A percentile compares a stretch with the other conserved stretches of the same genome.
Evolutionary conservation across 2,329 filamentous ascomycete species (phyloP).

Genomic region (Phyllosticta paracitricarpa): DNA sequence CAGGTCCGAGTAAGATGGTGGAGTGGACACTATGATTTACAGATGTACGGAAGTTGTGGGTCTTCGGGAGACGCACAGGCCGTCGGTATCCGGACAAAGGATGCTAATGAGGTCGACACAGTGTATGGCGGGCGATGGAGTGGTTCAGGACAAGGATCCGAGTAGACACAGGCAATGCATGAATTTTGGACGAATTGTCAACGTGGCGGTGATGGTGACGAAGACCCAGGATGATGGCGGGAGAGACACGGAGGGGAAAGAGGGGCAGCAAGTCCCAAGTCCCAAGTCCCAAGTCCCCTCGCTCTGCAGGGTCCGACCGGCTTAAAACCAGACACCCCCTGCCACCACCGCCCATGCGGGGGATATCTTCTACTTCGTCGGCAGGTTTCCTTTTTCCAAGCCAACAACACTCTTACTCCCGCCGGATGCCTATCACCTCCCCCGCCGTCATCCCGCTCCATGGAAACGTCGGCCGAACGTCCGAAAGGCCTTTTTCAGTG

Average conservation of each 20-base stretch:
- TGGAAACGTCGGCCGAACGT: slow-evolving; percentile 4
- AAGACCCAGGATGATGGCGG: background rate
- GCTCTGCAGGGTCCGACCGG: background rate
- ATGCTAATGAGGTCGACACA: background rate
- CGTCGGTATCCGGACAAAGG: background rate
- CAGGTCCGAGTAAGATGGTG: background rate
- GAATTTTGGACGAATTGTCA: background rate
- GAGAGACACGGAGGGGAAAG: background rate
- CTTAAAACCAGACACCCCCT: background rate
- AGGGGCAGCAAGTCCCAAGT: background rate
- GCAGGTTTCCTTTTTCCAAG: too few species aligned
- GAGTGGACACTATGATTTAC: background rate
- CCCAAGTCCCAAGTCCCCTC: too few species aligned
- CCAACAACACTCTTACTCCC: background rate
- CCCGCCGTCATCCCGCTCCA: background rate
- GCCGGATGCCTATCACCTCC: background rate
- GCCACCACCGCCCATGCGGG: background rate
- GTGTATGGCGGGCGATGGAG: background rate
- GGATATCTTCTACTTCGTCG: background rate
- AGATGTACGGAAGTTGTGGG: background rate
- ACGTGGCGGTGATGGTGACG: background rate
- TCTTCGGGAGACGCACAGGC: background rate
- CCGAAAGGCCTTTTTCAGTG: slow-evolving; percentile 33
- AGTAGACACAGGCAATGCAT: background rate
- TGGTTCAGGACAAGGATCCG: too few species aligned